phyloP scores from a whole-genome alignment of 768 basidiomycete genomes.

The Zangia roseola region DNA sequence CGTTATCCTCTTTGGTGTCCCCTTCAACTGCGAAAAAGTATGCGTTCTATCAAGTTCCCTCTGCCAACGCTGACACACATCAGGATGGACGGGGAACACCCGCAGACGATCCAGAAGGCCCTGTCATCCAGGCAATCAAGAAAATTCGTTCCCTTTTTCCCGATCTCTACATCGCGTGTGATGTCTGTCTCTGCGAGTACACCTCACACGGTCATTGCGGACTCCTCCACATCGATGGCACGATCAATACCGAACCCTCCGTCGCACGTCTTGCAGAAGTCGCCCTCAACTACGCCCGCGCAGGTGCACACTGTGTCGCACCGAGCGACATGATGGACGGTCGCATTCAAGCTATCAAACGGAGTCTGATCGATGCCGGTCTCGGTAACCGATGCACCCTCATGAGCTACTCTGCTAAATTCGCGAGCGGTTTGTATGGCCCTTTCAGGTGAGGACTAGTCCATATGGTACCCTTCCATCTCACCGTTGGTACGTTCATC shows the following conservation, averaged over 20 bases:
- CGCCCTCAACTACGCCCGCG: slow-evolving; percentile 86
- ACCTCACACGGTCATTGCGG: slow-evolving; percentile 99
- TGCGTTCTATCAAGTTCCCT: neutral
- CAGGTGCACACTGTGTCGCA: slow-evolving; percentile 97
- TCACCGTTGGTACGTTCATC: neutral
- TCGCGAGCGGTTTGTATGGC: slow-evolving; percentile 92
- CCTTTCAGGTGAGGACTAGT: slow-evolving; percentile 75
- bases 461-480: neutral
- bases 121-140: slow-evolving; percentile 91
- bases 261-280: slow-evolving; percentile 90
- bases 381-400: slow-evolving; percentile 86
- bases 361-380: slow-evolving; percentile 76
- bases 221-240: slow-evolving; percentile 66
- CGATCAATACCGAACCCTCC: slow-evolving; percentile 75
- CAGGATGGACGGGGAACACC: slow-evolving; percentile 83
- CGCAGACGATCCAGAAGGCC: slow-evolving; percentile 87
- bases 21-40: slow-evolving; percentile 77
- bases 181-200: slow-evolving; percentile 99
- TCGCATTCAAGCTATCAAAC: slow-evolving; percentile 86
- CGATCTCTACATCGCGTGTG: slow-evolving; percentile 82
- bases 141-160: slow-evolving; percentile 79
- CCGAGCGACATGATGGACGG: slow-evolving; percentile 99
- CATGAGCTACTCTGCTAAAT: slow-evolving; percentile 98
- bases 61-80: neutral
- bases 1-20: slow-evolving; percentile 95